Evolutionary conservation across 441 rosid species (phyloP), one percentile per base, ranked within the genome.

Genomic region (Geranium incanum): DNA sequence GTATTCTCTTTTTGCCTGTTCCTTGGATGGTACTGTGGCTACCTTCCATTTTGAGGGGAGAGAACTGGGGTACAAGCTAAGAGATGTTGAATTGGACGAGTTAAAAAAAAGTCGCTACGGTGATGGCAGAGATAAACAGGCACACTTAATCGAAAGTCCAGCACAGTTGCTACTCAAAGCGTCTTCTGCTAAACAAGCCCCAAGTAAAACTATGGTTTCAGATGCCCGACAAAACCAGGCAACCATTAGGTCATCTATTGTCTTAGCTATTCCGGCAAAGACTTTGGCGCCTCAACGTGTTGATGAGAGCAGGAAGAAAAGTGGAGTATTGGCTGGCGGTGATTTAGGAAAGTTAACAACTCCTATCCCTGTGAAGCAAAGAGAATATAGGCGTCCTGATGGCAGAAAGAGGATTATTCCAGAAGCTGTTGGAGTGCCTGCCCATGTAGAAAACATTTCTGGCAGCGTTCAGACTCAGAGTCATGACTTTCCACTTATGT

Each of bases 331-430:
- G 73, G 71, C 79, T 66, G 80, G 79, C 73, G 92, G 89, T 67
- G 82, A 82, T 43, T 71, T 80, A 68, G 87, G 76, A 82, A 92
- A 90, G 82, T 79, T 72, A 1, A 64, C 82, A 1, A 78, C 74
- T 68, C 85, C 90, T 36, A 90, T 85, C 81, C 97, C 96, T 39
- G 97, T 95, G 76, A 95, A 87, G 80, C 96, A 95, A 73, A 86
- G 87, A 77, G 98, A 92, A 78, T 90, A 92, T 63, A 83, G 96
- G 77, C 91, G 97, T n/a, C 87, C 98, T 78, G 98, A 95, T 79
- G 99, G 99, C 13, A 88, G 97, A 81, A 95, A 92, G 83, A 82
- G 99, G 83, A 95, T 92, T 71, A 92, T 95, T 80, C 97, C 99
- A 65, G 99, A 95, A 88, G 93, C 96, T 5, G 90, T 95, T 0